Percentiles rank a stretch among this genome's conserved stretches.
phyloP scores from a whole-genome alignment of 371 early-diverging fungal species.

The Modicella reniformis region DNA sequence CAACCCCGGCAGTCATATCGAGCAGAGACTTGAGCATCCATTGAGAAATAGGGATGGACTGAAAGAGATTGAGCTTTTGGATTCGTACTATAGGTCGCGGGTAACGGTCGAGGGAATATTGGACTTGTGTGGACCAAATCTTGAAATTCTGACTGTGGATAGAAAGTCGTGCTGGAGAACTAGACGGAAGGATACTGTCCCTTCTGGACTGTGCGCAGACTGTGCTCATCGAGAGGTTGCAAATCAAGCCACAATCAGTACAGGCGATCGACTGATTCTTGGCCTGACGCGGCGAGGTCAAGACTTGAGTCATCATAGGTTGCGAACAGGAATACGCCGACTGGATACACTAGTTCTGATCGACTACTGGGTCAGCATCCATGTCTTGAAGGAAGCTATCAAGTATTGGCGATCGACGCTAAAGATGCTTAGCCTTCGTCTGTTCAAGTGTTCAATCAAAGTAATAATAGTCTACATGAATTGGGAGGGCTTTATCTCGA shows the following conservation, averaged over 20 bases:
- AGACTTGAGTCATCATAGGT: background rate
- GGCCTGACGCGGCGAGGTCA: conserved; percentile 17
- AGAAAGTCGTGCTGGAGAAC: conserved; percentile 45
- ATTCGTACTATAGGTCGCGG: conserved; percentile 35
- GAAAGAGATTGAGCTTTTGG: conserved; percentile 28
- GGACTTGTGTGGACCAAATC: conserved; percentile 34
- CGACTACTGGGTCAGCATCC: conserved; percentile 40
- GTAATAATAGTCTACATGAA: conserved; percentile 1
- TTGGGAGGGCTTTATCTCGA: background rate
- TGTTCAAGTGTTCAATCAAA: conserved; percentile 33
- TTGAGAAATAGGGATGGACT: conserved; percentile 12
- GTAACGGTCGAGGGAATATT: conserved; percentile 37
- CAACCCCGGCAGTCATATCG: background rate
- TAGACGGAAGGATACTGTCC: background rate
- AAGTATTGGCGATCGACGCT: conserved; percentile 23
- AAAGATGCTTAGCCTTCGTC: conserved; percentile 11
- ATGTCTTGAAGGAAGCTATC: conserved; percentile 12
- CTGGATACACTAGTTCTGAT: conserved; percentile 25
- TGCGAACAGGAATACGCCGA: background rate
- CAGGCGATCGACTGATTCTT: conserved; percentile 36
- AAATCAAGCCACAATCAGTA: background rate
- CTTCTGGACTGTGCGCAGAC: conserved; percentile 5
- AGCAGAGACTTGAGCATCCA: background rate
- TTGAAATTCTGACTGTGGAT: conserved; percentile 28
- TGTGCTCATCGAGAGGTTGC: conserved; percentile 7